Conservation (phyloP, 192 early-diverging fungal genomes). For the Rhizoclosmatium sp. region DNA sequence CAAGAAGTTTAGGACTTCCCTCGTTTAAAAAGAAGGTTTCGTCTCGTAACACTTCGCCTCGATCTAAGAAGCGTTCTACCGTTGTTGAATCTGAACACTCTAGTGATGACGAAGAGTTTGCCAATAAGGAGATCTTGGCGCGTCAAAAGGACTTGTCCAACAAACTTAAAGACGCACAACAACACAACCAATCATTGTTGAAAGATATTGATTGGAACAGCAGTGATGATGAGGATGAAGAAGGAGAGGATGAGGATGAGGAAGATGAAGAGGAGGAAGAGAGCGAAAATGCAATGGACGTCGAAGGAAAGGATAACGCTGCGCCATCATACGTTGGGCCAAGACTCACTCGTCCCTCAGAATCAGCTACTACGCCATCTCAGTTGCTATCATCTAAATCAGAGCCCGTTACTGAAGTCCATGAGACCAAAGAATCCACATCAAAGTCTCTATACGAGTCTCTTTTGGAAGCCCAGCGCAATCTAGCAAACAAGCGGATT, state of each 20-base stretch:
- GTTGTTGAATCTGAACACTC: background rate
- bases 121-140: conserved; percentile 24
- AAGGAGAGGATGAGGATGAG: conserved; percentile 18
- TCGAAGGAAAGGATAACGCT: background rate
- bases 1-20: background rate
- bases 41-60: background rate
- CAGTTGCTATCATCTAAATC: background rate
- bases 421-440: background rate
- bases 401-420: background rate
- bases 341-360: background rate
- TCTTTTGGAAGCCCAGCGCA: conserved; percentile 31
- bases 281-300: background rate
- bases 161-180: conserved; percentile 4
- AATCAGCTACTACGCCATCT: conserved; percentile 4
- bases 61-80: background rate
- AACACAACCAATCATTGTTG: conserved; percentile 1
- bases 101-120: background rate
- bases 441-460: conserved; percentile 30
- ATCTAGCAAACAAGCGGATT: conserved; percentile 1
- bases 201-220: conserved; percentile 12
- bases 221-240: conserved; percentile 23
- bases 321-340: no score
- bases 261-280: conserved; percentile 27
- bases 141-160: conserved; percentile 12
- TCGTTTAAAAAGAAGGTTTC: conserved; percentile 35